These are phyloP conservation scores for Hanseniaspora singularis DNA, from an alignment of 805 yeast genomes.

Conservation along the genomic window DNA sequence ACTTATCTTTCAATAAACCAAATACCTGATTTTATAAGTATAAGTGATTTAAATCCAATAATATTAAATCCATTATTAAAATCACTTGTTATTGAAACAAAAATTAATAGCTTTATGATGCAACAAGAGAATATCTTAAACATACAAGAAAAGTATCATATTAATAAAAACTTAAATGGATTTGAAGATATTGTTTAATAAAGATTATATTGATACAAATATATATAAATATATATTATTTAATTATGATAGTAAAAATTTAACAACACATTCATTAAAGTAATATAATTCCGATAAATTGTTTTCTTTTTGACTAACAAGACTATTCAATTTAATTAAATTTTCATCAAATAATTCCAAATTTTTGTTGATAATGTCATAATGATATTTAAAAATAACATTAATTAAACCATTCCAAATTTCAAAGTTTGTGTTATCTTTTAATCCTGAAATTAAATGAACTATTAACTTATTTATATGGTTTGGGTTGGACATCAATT, in stretches of 20 bases:
- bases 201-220: constrained; percentile 17
- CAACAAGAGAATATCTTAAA: neutral
- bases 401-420: constrained; percentile 69
- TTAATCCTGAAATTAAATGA: constrained; percentile 54
- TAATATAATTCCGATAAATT: constrained; percentile 57
- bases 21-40: constrained; percentile 22
- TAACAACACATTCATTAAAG: constrained; percentile 70
- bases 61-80: constrained; percentile 17
- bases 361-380: constrained; percentile 52
- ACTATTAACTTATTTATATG: constrained; percentile 55
- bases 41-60: constrained; percentile 21
- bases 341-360: constrained; percentile 35
- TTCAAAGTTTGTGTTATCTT: constrained; percentile 52
- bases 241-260: constrained; percentile 30
- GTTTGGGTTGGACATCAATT: constrained; percentile 55
- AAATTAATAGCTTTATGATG: constrained; percentile 16
- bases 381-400: constrained; percentile 64
- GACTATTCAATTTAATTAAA: constrained; percentile 38
- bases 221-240: neutral
- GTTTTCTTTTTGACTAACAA: constrained; percentile 33
- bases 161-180: constrained; percentile 29
- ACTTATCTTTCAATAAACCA: constrained; percentile 7
- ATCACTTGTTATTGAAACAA: constrained; percentile 14
- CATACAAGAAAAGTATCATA: constrained; percentile 17
- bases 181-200: constrained; percentile 27